These are phyloP conservation scores for Linanthus parryae DNA, from an alignment of 148 eudicot species.

Conservation along the genomic window DNA sequence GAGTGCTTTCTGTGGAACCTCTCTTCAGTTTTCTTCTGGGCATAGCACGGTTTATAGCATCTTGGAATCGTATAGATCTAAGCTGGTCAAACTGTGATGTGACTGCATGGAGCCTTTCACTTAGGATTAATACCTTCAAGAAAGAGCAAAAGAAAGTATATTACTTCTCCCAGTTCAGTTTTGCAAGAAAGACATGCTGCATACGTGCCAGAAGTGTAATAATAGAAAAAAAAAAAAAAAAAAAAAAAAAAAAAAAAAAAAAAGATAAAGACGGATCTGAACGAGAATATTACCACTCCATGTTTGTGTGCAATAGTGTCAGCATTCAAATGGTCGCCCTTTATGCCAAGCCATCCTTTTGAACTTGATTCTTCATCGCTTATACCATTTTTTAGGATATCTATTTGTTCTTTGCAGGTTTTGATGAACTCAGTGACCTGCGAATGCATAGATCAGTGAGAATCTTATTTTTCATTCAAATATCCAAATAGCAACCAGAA, in stretches of 20 bases:
- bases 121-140: conserved; percentile 72
- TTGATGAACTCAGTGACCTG: conserved; percentile 85
- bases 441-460: conserved; percentile 8
- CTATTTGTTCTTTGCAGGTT: conserved; percentile 91
- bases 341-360: conserved; percentile 86
- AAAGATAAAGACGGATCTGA: neutral
- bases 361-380: conserved; percentile 67
- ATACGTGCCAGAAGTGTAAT: too few species aligned
- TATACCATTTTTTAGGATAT: conserved; percentile 66
- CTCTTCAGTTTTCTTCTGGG: conserved; percentile 71
- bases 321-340: conserved; percentile 53
- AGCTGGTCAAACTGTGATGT: conserved; percentile 90
- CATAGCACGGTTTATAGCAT: conserved; percentile 57
- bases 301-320: conserved; percentile 97
- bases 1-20: conserved; percentile 21
- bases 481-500: neutral
- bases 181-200: too few species aligned
- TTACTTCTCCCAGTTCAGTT: too few species aligned
- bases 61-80: conserved; percentile 89
- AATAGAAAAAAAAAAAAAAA: too few species aligned
- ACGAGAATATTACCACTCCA: conserved; percentile 65
- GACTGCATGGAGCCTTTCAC: conserved; percentile 87
- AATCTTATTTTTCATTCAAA: neutral
- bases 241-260: too few species aligned
- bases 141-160: conserved; percentile 1